phyloP scores from a whole-genome alignment of 345 rosid species.

The Linum trigynum region DNA sequence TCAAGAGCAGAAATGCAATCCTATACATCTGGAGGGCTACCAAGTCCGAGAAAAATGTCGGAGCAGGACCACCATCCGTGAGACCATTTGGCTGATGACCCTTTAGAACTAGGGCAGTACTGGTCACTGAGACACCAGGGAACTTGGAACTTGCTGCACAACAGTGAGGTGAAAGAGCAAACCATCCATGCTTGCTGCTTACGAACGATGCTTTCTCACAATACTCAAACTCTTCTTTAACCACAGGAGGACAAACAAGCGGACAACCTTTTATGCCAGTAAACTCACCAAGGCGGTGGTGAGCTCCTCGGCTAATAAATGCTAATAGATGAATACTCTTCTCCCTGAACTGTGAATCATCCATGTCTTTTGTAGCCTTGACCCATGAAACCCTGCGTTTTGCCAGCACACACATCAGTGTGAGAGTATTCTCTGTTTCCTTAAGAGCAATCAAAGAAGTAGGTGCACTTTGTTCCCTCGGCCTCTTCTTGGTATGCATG shows the following conservation, averaged over 20 bases:
- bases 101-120: constrained; percentile 40
- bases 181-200: constrained; percentile 76
- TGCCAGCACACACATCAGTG: constrained; percentile 66
- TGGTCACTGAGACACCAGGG: constrained; percentile 27
- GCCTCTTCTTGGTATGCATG: constrained; percentile 56
- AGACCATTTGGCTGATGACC: constrained; percentile 36
- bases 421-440: constrained; percentile 79
- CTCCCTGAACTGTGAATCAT: constrained; percentile 60
- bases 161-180: constrained; percentile 61
- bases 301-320: constrained; percentile 69
- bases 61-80: constrained; percentile 25
- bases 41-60: constrained; percentile 59
- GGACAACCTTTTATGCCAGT: constrained; percentile 29
- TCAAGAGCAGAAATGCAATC: constrained; percentile 60
- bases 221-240: constrained; percentile 56
- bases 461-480: constrained; percentile 43
- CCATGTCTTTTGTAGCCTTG: constrained; percentile 62
- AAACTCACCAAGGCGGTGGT: constrained; percentile 53
- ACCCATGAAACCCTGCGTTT: constrained; percentile 63
- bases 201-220: constrained; percentile 49
- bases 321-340: constrained; percentile 76
- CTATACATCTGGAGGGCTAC: constrained; percentile 77
- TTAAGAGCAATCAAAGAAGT: constrained; percentile 59
- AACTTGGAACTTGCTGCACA: constrained; percentile 36
- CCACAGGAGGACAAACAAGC: constrained; percentile 50